Conservation (phyloP, 768 basidiomycete genomes). For the Boletales sp. region DNA sequence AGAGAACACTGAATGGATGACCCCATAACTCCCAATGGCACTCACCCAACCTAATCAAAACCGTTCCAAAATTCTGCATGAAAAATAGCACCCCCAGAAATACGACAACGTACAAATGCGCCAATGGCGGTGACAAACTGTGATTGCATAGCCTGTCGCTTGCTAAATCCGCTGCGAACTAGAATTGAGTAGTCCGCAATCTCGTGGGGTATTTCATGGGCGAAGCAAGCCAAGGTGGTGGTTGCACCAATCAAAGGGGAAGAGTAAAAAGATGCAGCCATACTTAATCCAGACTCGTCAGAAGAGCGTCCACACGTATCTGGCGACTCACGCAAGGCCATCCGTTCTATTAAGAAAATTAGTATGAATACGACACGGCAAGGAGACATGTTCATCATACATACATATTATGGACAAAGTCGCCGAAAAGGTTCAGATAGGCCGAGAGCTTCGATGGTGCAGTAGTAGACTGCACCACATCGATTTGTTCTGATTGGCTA, state of each 20-base stretch:
- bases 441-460: conserved; percentile 83
- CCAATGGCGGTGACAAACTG: conserved; percentile 91
- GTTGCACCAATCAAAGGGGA: conserved; percentile 91
- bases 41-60: conserved; percentile 35
- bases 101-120: conserved; percentile 62
- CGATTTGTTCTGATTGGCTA: conserved; percentile 24
- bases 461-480: conserved; percentile 25
- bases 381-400: conserved; percentile 27
- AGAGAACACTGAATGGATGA: background rate
- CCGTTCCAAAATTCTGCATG: conserved; percentile 18
- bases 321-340: conserved; percentile 73
- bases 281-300: conserved; percentile 40
- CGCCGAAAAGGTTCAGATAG: conserved; percentile 89
- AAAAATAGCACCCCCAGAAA: background rate
- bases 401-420: conserved; percentile 93
- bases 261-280: conserved; percentile 98
- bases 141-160: conserved; percentile 88
- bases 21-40: background rate
- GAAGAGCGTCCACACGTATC: conserved; percentile 2
- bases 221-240: conserved; percentile 92
- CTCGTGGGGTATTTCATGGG: conserved; percentile 94
- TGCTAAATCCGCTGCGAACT: conserved; percentile 85
- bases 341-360: conserved; percentile 60
- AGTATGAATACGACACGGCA: conserved; percentile 15
- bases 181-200: conserved; percentile 97